These are phyloP conservation scores for Acacia crassicarpa DNA, from an alignment of 306 rosid species.

Conservation along the genomic window DNA sequence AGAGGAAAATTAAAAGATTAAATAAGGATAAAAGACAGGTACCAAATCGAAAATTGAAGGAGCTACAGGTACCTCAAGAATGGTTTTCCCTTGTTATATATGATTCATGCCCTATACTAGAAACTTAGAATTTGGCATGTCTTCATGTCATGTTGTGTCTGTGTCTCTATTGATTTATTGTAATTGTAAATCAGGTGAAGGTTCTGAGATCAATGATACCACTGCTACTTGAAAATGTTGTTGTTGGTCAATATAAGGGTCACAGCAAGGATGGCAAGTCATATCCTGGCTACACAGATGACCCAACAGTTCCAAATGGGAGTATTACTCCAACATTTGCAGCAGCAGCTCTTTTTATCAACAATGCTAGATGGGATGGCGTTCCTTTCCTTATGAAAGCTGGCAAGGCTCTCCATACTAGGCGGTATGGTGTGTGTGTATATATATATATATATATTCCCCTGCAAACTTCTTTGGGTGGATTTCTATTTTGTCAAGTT, in stretches of 20 bases:
- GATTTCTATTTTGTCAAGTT: neutral
- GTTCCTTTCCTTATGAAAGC: constrained; percentile 99
- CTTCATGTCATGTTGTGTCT: neutral
- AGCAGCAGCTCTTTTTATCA: constrained; percentile 86
- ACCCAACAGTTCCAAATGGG: constrained; percentile 74
- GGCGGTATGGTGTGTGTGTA: constrained; percentile 39
- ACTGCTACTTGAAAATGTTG: constrained; percentile 76
- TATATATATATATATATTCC: too few species aligned
- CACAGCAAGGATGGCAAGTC: constrained; percentile 75
- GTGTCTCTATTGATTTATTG: neutral
- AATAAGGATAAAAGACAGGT: too few species aligned
- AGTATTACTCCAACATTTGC: constrained; percentile 98
- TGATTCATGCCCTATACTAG: neutral
- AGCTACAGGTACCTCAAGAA: too few species aligned
- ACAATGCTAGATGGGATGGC: constrained; percentile 98
- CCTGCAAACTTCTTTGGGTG: too few species aligned
- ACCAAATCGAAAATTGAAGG: too few species aligned
- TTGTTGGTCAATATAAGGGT: constrained; percentile 92
- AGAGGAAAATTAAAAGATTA: too few species aligned
- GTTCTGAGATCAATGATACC: constrained; percentile 91
- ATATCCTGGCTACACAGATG: constrained; percentile 76
- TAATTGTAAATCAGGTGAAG: constrained; percentile 70
- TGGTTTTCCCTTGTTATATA: neutral
- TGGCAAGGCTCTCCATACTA: constrained; percentile 95
- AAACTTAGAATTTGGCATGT: neutral